Evolutionary conservation across 495 filamentous ascomycete genomes (phyloP).

Genomic region (Talaromyces liani): DNA sequence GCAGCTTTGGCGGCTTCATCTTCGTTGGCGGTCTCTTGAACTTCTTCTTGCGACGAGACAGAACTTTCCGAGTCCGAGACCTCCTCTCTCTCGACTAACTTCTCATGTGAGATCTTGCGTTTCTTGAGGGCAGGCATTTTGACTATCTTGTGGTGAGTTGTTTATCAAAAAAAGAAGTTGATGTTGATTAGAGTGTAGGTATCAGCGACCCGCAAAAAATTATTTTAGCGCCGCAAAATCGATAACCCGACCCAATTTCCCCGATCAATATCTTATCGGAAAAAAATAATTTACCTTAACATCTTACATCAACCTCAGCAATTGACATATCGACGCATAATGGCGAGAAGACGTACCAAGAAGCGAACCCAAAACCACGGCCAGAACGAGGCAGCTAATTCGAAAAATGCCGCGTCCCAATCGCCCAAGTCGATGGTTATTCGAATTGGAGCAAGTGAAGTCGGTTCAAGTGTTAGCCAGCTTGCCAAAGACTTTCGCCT

Average conservation of each 20-base stretch:
- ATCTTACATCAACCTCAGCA: not conserved
- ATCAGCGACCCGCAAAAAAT: conserved; percentile 15
- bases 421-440: conserved; percentile 97
- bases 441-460: conserved; percentile 87
- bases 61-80: not conserved
- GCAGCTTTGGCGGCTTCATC: not conserved
- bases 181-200: not conserved
- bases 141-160: not conserved
- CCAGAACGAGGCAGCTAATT: conserved; percentile 49
- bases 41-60: not conserved
- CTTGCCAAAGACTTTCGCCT: conserved; percentile 82
- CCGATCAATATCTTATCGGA: conserved; percentile 29
- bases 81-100: not conserved
- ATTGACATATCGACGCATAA: conserved; percentile 24
- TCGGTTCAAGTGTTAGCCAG: conserved; percentile 85
- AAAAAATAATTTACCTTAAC: conserved; percentile 18
- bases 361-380: conserved; percentile 80
- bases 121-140: conserved; percentile 30
- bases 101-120: conserved; percentile 23
- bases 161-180: not conserved
- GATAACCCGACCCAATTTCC: conserved; percentile 28
- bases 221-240: conserved; percentile 31
- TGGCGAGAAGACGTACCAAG: conserved; percentile 79
- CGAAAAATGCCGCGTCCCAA: conserved; percentile 44
- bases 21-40: not conserved